Percentiles rank a stretch among this genome's conserved stretches.
Conservation (phyloP, 2,329 filamentous ascomycete genomes). For the Escovopsis weberi region DNA sequence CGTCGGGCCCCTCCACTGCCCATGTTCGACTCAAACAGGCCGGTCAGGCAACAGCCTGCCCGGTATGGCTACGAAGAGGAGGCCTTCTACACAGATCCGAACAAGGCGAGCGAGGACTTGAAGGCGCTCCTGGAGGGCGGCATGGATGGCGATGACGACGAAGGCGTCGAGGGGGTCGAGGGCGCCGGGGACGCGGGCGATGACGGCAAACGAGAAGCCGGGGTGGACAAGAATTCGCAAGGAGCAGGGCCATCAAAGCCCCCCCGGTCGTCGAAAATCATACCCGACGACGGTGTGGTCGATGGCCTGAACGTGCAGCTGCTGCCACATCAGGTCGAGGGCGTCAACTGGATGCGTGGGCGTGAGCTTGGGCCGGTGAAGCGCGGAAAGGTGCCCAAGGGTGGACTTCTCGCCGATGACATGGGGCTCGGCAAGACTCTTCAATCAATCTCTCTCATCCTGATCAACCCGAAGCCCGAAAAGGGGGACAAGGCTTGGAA, state of each 20-base stretch:
- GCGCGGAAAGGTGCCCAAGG: slow-evolving; percentile 69
- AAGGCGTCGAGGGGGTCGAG: slow-evolving; percentile 23
- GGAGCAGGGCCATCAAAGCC: slow-evolving; percentile 6
- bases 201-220: slow-evolving; percentile 2
- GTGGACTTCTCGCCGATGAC: slow-evolving; percentile 90
- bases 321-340: slow-evolving; percentile 86
- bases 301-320: slow-evolving; percentile 78
- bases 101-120: slow-evolving; percentile 59
- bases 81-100: slow-evolving; percentile 52
- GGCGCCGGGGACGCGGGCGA: not conserved
- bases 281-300: slow-evolving; percentile 36
- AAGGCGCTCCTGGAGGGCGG: slow-evolving; percentile 73
- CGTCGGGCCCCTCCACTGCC: slow-evolving; percentile 31
- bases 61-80: slow-evolving; percentile 22
- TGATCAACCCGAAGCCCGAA: slow-evolving; percentile 60
- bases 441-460: slow-evolving; percentile 77
- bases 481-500: slow-evolving; percentile 46
- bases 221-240: slow-evolving; percentile 1
- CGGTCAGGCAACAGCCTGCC: slow-evolving; percentile 4
- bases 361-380: slow-evolving; percentile 80
- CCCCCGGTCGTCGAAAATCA: slow-evolving; percentile 11
- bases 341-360: slow-evolving; percentile 87
- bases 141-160: slow-evolving; percentile 57
- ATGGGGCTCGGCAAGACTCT: slow-evolving; percentile 97
- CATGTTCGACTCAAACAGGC: slow-evolving; percentile 31